Evolutionary conservation across 2,329 filamentous ascomycete genomes (phyloP), one percentile per base, ranked within the genome.

Genomic region (Thielaviopsis cerberus): DNA sequence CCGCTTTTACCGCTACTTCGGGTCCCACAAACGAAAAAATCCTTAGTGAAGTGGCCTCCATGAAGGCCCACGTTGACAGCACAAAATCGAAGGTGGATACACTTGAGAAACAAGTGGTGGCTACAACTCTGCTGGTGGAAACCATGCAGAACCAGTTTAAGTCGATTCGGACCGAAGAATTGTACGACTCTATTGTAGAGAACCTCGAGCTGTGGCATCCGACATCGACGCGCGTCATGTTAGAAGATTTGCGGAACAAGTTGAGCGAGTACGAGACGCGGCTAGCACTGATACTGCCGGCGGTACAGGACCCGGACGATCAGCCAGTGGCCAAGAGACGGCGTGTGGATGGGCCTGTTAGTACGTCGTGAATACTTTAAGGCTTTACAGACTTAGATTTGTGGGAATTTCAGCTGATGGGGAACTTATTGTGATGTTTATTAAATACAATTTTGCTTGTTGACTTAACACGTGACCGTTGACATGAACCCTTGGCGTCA

Each of bases 121-220:
- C 55, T 13, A 41, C 51, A 17, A 20, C 23, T 2, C 51, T 52
- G 17, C n/a, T 54, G n/a, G 30, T 60, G 13, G 50, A 54, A 25
- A 54, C 59, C 4, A n/a, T 60, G 11, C 51, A 57, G 27, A 13
- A 27, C 7, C 59, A 57, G 30, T 60, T 51, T 25, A 52, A 51
- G 22, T 51, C 57, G 22, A n/a, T 60, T 3, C 51, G 55, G 23
- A 45, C 55, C 8, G 27, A 27, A 20, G 59, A 60, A n/a, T 48
- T 60, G 4, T 60, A 54, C 30, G 37, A 55, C n/a, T 30, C 59
- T 8, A 57, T 60, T n/a, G 51, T 60, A 4, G 59, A 60, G 27
- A 55, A 60, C 8, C 52, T 60, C 6, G 59, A 60, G 34, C 41
- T 57, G 23, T 59, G 58, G 54, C 58, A 59, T 50, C 58, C 58